Evolutionary conservation across 768 basidiomycete species (phyloP).

Genomic region (Baorangia bicolor): DNA sequence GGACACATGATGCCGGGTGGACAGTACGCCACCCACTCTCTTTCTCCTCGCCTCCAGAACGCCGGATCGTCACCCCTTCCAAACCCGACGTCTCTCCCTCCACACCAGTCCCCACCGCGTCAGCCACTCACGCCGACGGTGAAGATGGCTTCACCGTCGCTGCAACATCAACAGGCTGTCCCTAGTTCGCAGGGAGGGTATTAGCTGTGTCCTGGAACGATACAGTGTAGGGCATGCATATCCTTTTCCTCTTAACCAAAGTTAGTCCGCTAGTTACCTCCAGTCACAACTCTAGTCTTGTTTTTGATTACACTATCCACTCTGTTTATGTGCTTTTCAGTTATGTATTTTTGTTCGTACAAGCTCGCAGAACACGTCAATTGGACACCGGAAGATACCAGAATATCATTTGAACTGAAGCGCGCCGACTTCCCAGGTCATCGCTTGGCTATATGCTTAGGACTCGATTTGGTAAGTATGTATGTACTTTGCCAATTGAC

Average conservation of each 20-base stretch:
- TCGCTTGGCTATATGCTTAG: too few relatives aligned
- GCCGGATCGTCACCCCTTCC: slow-evolving; percentile 45
- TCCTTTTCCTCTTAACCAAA: slow-evolving; percentile 7
- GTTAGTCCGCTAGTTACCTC: slow-evolving; percentile 14
- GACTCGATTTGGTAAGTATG: too few relatives aligned
- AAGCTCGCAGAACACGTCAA: slow-evolving; percentile 19
- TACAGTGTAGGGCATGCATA: slow-evolving; percentile 13
- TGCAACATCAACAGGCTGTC: slow-evolving; percentile 54
- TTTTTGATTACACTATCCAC: slow-evolving; percentile 36
- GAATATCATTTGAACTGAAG: background rate
- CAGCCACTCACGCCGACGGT: slow-evolving; percentile 50
- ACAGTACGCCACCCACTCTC: slow-evolving; percentile 41
- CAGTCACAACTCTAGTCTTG: slow-evolving; percentile 23
- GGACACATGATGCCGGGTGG: slow-evolving; percentile 37
- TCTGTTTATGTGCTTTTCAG: slow-evolving; percentile 39
- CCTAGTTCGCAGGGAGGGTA: slow-evolving; percentile 54
- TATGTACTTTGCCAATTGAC: background rate
- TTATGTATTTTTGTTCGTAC: slow-evolving; percentile 37
- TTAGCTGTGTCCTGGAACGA: slow-evolving; percentile 30
- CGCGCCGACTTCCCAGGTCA: background rate
- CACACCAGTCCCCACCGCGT: slow-evolving; percentile 49
- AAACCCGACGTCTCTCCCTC: slow-evolving; percentile 37
- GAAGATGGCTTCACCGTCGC: slow-evolving; percentile 52
- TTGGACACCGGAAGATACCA: slow-evolving; percentile 18
- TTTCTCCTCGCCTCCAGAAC: slow-evolving; percentile 53